Evolutionary conservation across 257 asterid species (phyloP).

Genomic region (Prunella vulgaris): DNA sequence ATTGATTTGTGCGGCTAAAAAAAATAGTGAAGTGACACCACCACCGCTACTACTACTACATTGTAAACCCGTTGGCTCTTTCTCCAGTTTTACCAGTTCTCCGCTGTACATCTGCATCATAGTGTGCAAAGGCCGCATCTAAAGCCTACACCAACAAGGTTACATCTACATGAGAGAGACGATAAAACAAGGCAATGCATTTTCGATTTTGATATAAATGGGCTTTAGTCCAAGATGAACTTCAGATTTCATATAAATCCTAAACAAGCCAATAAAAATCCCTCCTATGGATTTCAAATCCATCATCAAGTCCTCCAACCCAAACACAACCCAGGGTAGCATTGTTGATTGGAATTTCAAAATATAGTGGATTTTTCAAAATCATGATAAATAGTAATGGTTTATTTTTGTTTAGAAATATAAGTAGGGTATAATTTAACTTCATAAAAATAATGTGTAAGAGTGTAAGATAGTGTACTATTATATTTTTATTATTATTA

Average conservation of each 20-base stretch:
- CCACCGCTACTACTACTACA: slow-evolving; percentile 27
- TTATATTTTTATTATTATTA: too few relatives aligned
- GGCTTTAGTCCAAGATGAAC: too few relatives aligned
- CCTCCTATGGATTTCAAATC: neutral
- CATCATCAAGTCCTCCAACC: neutral
- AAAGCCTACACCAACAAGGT: slow-evolving; percentile 51
- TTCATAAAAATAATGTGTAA: too few relatives aligned
- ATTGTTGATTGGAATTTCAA: too few relatives aligned
- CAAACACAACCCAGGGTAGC: neutral
- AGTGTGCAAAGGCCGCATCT: slow-evolving; percentile 92
- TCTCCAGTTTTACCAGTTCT: slow-evolving; percentile 61
- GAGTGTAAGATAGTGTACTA: too few relatives aligned
- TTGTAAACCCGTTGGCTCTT: slow-evolving; percentile 48
- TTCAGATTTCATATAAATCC: neutral
- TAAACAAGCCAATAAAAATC: neutral
- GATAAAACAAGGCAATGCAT: neutral
- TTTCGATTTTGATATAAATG: neutral
- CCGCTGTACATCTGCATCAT: slow-evolving; percentile 75
- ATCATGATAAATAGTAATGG: too few relatives aligned
- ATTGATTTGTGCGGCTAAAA: neutral
- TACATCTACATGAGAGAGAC: neutral
- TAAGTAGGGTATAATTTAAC: too few relatives aligned
- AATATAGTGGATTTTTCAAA: too few relatives aligned
- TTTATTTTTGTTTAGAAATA: too few relatives aligned
- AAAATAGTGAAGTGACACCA: neutral